Evolutionary conservation across 768 basidiomycete genomes (phyloP).

Genomic region (Pholiota molesta): DNA sequence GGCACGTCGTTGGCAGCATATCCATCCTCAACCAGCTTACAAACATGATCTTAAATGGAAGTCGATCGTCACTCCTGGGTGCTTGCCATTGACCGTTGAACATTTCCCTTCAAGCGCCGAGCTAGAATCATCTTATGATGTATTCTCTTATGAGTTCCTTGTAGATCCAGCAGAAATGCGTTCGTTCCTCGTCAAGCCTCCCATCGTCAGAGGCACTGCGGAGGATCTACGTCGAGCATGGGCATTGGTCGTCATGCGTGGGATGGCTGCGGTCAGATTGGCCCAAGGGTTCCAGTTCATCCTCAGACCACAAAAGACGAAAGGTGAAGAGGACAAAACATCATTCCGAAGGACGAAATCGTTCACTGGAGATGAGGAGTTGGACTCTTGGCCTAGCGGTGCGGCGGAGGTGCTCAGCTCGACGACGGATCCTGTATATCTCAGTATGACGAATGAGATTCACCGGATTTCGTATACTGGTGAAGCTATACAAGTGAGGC

Average conservation of each 20-base stretch:
- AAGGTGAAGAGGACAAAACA: slow-evolving; percentile 34
- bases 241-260: slow-evolving; percentile 84
- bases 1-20: slow-evolving; percentile 91
- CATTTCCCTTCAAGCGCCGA: slow-evolving; percentile 80
- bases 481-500: slow-evolving; percentile 86
- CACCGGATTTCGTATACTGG: slow-evolving; percentile 91
- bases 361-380: slow-evolving; percentile 57
- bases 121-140: slow-evolving; percentile 75
- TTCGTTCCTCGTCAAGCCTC: slow-evolving; percentile 82
- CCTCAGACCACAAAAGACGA: slow-evolving; percentile 45
- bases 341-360: slow-evolving; percentile 54
- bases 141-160: slow-evolving; percentile 88
- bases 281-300: slow-evolving; percentile 96
- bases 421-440: slow-evolving; percentile 75
- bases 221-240: slow-evolving; percentile 69
- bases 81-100: slow-evolving; percentile 89
- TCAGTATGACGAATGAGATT: slow-evolving; percentile 95
- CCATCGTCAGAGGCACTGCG: slow-evolving; percentile 44
- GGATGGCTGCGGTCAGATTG: slow-evolving; percentile 91
- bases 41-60: slow-evolving; percentile 94
- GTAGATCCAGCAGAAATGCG: slow-evolving; percentile 83
- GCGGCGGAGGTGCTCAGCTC: slow-evolving; percentile 66
- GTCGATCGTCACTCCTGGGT: slow-evolving; percentile 81
- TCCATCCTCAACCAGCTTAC: slow-evolving; percentile 70
- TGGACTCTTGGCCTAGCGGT: slow-evolving; percentile 57